phyloP scores from a whole-genome alignment of 495 filamentous ascomycete genomes.

The Aspergillus baeticus region DNA sequence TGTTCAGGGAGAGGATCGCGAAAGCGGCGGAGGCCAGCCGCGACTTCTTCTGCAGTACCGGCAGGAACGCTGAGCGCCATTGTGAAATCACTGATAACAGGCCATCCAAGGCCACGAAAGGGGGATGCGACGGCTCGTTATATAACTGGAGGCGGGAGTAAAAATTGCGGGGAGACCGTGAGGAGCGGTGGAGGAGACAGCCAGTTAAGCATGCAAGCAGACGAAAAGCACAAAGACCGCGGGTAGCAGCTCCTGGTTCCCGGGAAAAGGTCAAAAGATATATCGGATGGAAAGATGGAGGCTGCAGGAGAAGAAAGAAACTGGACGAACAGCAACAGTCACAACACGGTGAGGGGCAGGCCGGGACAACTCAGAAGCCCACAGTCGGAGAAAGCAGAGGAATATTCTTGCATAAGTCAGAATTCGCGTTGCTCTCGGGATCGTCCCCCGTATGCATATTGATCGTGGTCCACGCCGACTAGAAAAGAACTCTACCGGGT shows the following conservation, averaged over 20 bases:
- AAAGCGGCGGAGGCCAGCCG: slow-evolving; percentile 52
- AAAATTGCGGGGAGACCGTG: not conserved
- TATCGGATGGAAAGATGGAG: not conserved
- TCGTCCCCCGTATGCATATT: slow-evolving; percentile 20
- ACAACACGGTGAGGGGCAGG: slow-evolving; percentile 14
- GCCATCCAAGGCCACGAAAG: slow-evolving; percentile 19
- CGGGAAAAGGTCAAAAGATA: not conserved
- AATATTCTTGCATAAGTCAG: slow-evolving; percentile 11
- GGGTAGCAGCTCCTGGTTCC: not conserved
- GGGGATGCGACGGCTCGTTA: not conserved
- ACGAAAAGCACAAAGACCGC: not conserved
- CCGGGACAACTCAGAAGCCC: slow-evolving; percentile 23
- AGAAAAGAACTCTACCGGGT: slow-evolving; percentile 7
- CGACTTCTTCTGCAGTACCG: slow-evolving; percentile 52
- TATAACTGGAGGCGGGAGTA: not conserved
- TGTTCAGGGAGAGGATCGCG: slow-evolving; percentile 50
- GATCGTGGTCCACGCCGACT: not conserved
- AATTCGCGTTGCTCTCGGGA: slow-evolving; percentile 17
- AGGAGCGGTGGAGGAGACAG: not conserved
- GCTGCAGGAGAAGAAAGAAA: not conserved
- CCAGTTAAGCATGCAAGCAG: not conserved
- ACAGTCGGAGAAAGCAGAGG: slow-evolving; percentile 6
- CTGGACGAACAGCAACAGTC: not conserved
- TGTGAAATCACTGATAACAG: slow-evolving; percentile 12
- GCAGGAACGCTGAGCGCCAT: slow-evolving; percentile 52